A percentile compares a stretch with the other conserved stretches of the same genome.
Conservation (phyloP, 768 basidiomycete genomes). For the Glaciozyma martinii region DNA sequence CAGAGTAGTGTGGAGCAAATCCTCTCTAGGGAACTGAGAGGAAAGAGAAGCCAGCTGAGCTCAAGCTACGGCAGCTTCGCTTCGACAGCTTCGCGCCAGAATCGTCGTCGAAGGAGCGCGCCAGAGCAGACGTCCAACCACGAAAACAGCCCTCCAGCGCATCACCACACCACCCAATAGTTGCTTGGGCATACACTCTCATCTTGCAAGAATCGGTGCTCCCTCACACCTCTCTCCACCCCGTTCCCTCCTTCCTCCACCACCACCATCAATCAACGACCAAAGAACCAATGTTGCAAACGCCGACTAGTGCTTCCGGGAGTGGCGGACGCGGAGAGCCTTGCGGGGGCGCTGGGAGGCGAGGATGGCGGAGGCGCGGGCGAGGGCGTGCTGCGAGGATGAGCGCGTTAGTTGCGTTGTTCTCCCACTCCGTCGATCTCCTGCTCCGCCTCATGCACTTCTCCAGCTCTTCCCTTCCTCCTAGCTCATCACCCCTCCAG, state of each 20-base stretch:
- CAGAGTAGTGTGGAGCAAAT: too few species aligned
- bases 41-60: too few species aligned
- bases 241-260: background rate
- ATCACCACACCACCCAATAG: background rate
- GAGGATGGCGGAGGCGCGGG: slow-evolving; percentile 26
- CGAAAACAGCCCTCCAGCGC: background rate
- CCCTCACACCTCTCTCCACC: background rate
- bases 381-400: slow-evolving; percentile 15
- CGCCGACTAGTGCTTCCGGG: background rate
- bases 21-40: too few species aligned
- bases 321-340: background rate
- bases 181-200: background rate
- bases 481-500: too few species aligned
- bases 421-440: too few species aligned
- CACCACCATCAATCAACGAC: background rate
- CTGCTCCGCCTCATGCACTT: too few species aligned
- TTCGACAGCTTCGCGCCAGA: background rate
- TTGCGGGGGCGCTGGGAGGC: slow-evolving; percentile 20
- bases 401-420: too few species aligned
- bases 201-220: too few species aligned
- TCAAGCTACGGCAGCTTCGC: background rate
- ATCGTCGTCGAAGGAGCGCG: too few species aligned
- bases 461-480: too few species aligned
- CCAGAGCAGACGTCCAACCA: too few species aligned
- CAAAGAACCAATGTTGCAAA: background rate